Evolutionary conservation across 1,284 basidiomycete genomes (phyloP).

Genomic region (Rhodofomes roseus): DNA sequence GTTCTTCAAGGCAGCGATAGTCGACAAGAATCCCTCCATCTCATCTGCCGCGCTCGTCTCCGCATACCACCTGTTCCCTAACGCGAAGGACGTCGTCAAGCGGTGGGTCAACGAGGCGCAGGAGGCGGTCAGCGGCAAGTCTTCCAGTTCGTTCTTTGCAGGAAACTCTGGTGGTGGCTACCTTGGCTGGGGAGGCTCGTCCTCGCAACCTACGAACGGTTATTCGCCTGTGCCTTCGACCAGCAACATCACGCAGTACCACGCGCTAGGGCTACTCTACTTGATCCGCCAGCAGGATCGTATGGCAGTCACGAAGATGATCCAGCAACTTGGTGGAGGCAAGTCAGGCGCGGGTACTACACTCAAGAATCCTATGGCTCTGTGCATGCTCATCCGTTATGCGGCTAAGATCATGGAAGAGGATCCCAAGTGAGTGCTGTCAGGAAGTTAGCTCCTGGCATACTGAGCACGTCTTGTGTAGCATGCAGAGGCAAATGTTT

Average conservation of each 20-base stretch:
- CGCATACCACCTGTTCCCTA: constrained; percentile 93
- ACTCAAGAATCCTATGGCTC: constrained; percentile 95
- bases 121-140: constrained; percentile 92
- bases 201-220: constrained; percentile 45
- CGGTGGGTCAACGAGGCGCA: constrained; percentile 99
- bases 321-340: constrained; percentile 91
- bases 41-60: constrained; percentile 96
- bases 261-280: constrained; percentile 92
- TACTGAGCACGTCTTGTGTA: constrained; percentile 30
- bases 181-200: constrained; percentile 66
- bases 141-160: constrained; percentile 67
- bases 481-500: constrained; percentile 88
- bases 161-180: constrained; percentile 52
- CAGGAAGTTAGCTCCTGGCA: background rate
- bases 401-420: constrained; percentile 98
- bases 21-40: constrained; percentile 95
- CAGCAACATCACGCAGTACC: constrained; percentile 96
- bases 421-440: constrained; percentile 80
- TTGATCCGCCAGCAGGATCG: constrained; percentile 95
- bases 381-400: constrained; percentile 98
- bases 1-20: constrained; percentile 99
- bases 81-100: constrained; percentile 92
- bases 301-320: constrained; percentile 99
- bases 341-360: constrained; percentile 81
- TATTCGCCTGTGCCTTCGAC: constrained; percentile 83